Evolutionary conservation across 1,284 basidiomycete genomes (phyloP), one percentile per base, ranked within the genome.

Genomic region (Pterulicium gracile): DNA sequence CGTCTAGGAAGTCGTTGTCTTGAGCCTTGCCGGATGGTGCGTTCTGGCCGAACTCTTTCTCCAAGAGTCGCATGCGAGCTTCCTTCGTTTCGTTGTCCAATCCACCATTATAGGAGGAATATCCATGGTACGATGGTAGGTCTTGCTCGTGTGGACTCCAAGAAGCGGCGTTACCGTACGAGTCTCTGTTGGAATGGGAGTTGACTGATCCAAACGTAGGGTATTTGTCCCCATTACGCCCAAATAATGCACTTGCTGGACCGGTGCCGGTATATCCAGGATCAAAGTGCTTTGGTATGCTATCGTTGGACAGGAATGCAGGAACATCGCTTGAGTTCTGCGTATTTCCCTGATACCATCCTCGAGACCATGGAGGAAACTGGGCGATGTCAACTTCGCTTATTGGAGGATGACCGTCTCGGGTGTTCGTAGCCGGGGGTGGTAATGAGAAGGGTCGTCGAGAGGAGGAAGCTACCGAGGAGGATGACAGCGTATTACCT

Each of bases 61-160:
- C 76, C 5, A 85, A 66, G 78, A 83, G 81, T 3, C 79, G 70
- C 54, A 83, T 67, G 15, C 81, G 68, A 51, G 82, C 79, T 58
- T 79, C 75, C 56, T 81, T 82, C 42, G 75, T 61, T 40, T 47
- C 49, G 47, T 43, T 48, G 27, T 52, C 27, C n/a, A 32, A 10
- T n/a, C 27, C 27, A 10, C 27, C 27, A 32, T 32, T 32, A 7
- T 10, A 10, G 10, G 27, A 32, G 27, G 27, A 32, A 32, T 32
- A n/a, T 7, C 27, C 27, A 32, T 32, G 27, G 46, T 32, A 56
- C 47, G 52, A 62, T 42, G 51, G 27, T 32, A n/a, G 27, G n/a
- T 32, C 27, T n/a, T 32, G 27, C 10, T 32, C 27, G 27, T 7
- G 7, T n/a, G 27, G 27, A 32, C 27, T 32, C 27, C 27, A 32